Percentiles rank a stretch among this genome's conserved stretches.
These are phyloP conservation scores for Saccharomycopsis phalli DNA, from an alignment of 1,139 yeast species.

Conservation along the genomic window DNA sequence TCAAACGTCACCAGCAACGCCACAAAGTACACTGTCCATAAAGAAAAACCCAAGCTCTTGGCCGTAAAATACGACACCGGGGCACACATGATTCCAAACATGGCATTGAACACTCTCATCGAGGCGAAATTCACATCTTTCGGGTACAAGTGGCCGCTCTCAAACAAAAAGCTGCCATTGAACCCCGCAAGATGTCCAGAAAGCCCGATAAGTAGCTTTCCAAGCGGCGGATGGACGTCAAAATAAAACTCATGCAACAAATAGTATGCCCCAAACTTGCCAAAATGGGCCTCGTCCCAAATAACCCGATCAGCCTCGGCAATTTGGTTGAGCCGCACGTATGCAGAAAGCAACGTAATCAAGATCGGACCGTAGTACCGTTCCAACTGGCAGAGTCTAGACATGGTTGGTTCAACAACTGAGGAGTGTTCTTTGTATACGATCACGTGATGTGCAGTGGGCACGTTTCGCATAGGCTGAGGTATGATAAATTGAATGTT, in stretches of 20 bases:
- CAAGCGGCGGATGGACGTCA: slow-evolving; percentile 76
- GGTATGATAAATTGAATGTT: too few species aligned
- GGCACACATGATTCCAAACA: slow-evolving; percentile 52
- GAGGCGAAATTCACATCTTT: slow-evolving; percentile 42
- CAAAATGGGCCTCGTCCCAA: slow-evolving; percentile 96
- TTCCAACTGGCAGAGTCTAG: slow-evolving; percentile 27
- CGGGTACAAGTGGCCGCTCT: slow-evolving; percentile 52
- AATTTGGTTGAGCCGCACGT: slow-evolving; percentile 60
- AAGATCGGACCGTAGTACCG: slow-evolving; percentile 36
- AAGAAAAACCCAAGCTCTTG: slow-evolving; percentile 36
- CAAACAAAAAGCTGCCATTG: slow-evolving; percentile 56
- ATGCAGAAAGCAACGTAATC: slow-evolving; percentile 53
- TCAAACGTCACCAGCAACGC: slow-evolving; percentile 57
- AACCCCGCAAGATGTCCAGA: slow-evolving; percentile 62
- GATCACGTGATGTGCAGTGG: too few species aligned
- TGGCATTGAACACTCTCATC: slow-evolving; percentile 61
- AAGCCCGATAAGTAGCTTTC: slow-evolving; percentile 60
- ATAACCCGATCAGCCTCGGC: slow-evolving; percentile 59
- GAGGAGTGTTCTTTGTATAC: too few species aligned
- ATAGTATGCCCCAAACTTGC: slow-evolving; percentile 52
- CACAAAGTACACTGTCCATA: slow-evolving; percentile 44
- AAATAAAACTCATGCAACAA: slow-evolving; percentile 59
- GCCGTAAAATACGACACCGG: slow-evolving; percentile 61
- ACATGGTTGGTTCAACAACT: too few species aligned
- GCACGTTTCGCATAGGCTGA: too few species aligned